These are phyloP conservation scores for Rhizoclosmatium globosum DNA, from an alignment of 192 early-diverging fungal genomes.

Conservation along the genomic window DNA sequence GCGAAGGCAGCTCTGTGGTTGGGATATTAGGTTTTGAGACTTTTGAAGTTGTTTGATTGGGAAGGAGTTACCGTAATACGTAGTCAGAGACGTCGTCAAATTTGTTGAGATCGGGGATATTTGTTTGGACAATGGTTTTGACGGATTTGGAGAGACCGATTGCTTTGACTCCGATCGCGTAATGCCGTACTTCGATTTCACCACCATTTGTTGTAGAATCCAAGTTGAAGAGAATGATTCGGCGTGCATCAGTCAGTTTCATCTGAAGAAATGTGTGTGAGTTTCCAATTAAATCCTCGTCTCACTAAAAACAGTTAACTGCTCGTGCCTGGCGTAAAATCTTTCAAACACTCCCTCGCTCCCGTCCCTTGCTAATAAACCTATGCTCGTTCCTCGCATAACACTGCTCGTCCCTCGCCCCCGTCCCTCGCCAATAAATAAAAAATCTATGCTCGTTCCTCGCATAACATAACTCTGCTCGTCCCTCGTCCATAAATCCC, in stretches of 20 bases:
- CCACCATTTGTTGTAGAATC: slow-evolving; percentile 71
- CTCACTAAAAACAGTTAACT: too few species aligned
- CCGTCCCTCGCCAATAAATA: too few species aligned
- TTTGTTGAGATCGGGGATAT: slow-evolving; percentile 78
- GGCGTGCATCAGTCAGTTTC: slow-evolving; percentile 86
- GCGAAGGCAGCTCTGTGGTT: slow-evolving; percentile 73
- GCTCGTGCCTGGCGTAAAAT: too few species aligned
- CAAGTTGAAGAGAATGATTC: slow-evolving; percentile 92
- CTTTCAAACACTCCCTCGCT: too few species aligned
- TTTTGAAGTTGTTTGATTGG: too few species aligned
- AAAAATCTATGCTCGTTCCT: too few species aligned
- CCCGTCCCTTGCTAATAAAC: too few species aligned
- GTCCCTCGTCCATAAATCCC: too few species aligned
- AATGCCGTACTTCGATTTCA: slow-evolving; percentile 94
- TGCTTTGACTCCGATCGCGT: slow-evolving; percentile 84
- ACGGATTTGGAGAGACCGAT: slow-evolving; percentile 92
- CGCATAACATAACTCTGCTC: too few species aligned
- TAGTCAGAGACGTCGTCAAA: slow-evolving; percentile 95
- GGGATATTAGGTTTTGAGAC: neutral
- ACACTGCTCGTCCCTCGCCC: too few species aligned
- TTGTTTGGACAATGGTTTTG: slow-evolving; percentile 79
- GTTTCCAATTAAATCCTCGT: too few species aligned
- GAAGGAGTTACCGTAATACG: slow-evolving; percentile 68
- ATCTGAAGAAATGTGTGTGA: slow-evolving; percentile 60
- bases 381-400: too few species aligned